A percentile compares a stretch with the other conserved stretches of the same genome.
phyloP scores from a whole-genome alignment of 345 rosid genomes.

The Conringia planisiliqua region DNA sequence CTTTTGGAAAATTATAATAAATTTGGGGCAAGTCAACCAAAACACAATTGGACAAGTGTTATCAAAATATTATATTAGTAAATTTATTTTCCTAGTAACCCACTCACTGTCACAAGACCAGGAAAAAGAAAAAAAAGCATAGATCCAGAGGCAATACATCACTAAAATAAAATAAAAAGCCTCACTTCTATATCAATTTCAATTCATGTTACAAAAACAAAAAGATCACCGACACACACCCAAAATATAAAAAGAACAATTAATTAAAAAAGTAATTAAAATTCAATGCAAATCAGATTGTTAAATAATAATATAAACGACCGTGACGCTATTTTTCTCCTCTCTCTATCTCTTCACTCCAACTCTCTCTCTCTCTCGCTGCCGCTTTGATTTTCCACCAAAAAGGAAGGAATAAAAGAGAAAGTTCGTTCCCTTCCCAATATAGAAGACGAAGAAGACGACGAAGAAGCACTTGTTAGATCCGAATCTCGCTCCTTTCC shows the following conservation, averaged over 20 bases:
- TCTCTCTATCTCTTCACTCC: not conserved
- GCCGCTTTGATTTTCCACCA: not conserved
- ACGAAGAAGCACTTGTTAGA: slow-evolving; percentile 9
- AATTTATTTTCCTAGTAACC: not conserved
- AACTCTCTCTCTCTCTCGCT: not conserved
- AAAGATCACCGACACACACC: not conserved
- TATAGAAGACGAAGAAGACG: not conserved
- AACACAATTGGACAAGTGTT: not conserved
- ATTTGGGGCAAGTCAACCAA: no score
- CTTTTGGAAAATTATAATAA: no score
- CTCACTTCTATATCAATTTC: not conserved
- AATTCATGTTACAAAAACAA: not conserved
- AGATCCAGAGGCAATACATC: slow-evolving; percentile 15
- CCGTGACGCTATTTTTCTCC: not conserved
- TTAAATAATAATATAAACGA: not conserved
- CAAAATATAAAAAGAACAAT: not conserved
- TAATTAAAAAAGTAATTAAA: not conserved
- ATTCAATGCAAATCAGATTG: not conserved
- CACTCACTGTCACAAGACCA: not conserved
- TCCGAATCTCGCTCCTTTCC: slow-evolving; percentile 22
- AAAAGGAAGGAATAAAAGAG: slow-evolving; percentile 9
- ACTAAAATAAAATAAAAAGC: not conserved
- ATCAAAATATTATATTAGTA: not conserved
- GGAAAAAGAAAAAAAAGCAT: not conserved
- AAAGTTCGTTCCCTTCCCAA: slow-evolving; percentile 25